A percentile compares a stretch with the other conserved stretches of the same genome.
phyloP scores from a whole-genome alignment of 1,284 basidiomycete genomes.

The Moniliella sp. region DNA sequence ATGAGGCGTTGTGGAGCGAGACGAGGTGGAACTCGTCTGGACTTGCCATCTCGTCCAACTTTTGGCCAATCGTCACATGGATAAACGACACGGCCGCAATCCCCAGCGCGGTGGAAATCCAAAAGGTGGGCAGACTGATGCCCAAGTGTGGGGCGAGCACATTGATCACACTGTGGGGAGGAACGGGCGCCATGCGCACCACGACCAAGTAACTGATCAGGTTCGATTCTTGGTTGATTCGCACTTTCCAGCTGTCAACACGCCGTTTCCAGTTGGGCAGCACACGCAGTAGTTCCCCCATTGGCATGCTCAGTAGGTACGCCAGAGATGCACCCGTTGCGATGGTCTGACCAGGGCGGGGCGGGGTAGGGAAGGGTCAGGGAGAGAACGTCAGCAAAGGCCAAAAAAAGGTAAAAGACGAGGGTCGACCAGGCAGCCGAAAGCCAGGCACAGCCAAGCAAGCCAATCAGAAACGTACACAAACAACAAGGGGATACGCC shows the following conservation, averaged over 20 bases:
- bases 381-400: too few species aligned
- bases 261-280: slow-evolving; percentile 54
- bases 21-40: slow-evolving; percentile 76
- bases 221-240: slow-evolving; percentile 50
- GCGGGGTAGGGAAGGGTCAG: too few species aligned
- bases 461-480: slow-evolving; percentile 39
- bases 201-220: slow-evolving; percentile 73
- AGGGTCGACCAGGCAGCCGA: too few species aligned
- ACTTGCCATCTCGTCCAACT: slow-evolving; percentile 75
- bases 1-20: slow-evolving; percentile 67
- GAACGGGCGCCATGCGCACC: slow-evolving; percentile 52
- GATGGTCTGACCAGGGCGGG: too few species aligned
- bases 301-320: slow-evolving; percentile 68
- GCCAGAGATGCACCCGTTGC: slow-evolving; percentile 71
- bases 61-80: slow-evolving; percentile 76
- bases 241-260: slow-evolving; percentile 58
- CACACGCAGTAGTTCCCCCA: slow-evolving; percentile 40
- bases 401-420: too few species aligned
- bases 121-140: slow-evolving; percentile 63
- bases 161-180: slow-evolving; percentile 60
- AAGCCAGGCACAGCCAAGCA: too few species aligned
- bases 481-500: slow-evolving; percentile 75
- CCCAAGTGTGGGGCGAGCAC: slow-evolving; percentile 78
- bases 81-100: slow-evolving; percentile 78
- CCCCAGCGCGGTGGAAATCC: slow-evolving; percentile 70